Percentiles rank a stretch among this genome's conserved stretches.
phyloP scores from a whole-genome alignment of 148 eudicot species.

The Mesembryanthemum crystallinum region DNA sequence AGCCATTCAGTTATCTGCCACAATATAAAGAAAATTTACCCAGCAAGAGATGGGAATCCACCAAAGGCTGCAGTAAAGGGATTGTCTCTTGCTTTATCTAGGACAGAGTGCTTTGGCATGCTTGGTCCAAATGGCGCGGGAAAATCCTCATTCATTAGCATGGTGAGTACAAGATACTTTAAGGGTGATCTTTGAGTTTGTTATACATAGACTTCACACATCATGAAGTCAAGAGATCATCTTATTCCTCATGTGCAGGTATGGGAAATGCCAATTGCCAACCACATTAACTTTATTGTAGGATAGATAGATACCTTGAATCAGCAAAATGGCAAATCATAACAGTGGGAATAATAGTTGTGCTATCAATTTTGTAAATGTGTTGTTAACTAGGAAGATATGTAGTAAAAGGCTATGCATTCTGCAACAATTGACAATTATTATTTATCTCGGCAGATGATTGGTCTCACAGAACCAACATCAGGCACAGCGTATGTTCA shows the following conservation, averaged over 20 bases:
- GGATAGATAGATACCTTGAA: too few relatives aligned
- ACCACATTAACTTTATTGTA: too few relatives aligned
- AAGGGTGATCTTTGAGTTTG: background rate
- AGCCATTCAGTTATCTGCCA: conserved; percentile 57
- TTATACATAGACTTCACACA: too few relatives aligned
- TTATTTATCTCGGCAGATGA: conserved; percentile 49
- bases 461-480: conserved; percentile 75
- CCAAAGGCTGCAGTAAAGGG: conserved; percentile 76
- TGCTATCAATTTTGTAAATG: too few relatives aligned
- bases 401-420: background rate
- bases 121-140: conserved; percentile 98
- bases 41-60: conserved; percentile 84
- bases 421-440: background rate
- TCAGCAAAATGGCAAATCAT: too few relatives aligned
- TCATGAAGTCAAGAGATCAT: too few relatives aligned
- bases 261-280: too few relatives aligned
- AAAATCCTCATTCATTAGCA: conserved; percentile 85
- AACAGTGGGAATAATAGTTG: too few relatives aligned
- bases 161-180: conserved; percentile 34
- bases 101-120: conserved; percentile 91
- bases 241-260: too few relatives aligned
- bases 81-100: conserved; percentile 79
- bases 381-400: background rate
- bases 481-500: conserved; percentile 70
- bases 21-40: conserved; percentile 70